Percentiles rank a stretch among this genome's conserved stretches.
phyloP scores from a whole-genome alignment of 116 monocot species.

The Phalaenopsis hybrid region DNA sequence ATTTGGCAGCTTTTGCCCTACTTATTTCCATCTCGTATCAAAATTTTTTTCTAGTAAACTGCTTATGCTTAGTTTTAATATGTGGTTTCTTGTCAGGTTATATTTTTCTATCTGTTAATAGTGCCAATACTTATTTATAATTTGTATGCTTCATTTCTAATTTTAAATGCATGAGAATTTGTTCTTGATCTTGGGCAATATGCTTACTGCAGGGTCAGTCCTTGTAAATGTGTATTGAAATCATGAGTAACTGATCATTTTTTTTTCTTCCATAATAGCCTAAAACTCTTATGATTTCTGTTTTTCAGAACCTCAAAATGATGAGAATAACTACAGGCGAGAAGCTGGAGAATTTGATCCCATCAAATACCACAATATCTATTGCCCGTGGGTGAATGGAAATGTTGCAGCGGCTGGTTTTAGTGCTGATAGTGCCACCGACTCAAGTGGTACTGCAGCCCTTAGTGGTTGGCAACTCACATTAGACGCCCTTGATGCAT shows the following conservation, averaged over 20 bases:
- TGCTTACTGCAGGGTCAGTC: neutral
- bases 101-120: no score
- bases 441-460: conserved; percentile 33
- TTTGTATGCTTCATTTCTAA: neutral
- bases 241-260: no score
- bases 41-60: neutral
- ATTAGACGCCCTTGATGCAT: conserved; percentile 78
- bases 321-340: conserved; percentile 25
- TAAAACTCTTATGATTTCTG: neutral
- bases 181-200: neutral
- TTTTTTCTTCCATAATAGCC: no score
- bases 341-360: conserved; percentile 33
- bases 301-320: conserved; percentile 23
- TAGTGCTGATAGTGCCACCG: conserved; percentile 31
- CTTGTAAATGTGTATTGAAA: no score
- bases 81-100: no score
- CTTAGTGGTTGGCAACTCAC: conserved; percentile 91
- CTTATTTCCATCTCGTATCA: neutral
- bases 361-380: conserved; percentile 28
- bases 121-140: no score
- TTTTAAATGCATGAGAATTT: neutral
- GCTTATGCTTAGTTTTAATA: no score
- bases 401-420: conserved; percentile 83
- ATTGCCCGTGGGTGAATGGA: conserved; percentile 94
- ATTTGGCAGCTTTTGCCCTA: neutral